Conservation (phyloP, 2,329 filamentous ascomycete species). For the Metarhizium brunneum region DNA sequence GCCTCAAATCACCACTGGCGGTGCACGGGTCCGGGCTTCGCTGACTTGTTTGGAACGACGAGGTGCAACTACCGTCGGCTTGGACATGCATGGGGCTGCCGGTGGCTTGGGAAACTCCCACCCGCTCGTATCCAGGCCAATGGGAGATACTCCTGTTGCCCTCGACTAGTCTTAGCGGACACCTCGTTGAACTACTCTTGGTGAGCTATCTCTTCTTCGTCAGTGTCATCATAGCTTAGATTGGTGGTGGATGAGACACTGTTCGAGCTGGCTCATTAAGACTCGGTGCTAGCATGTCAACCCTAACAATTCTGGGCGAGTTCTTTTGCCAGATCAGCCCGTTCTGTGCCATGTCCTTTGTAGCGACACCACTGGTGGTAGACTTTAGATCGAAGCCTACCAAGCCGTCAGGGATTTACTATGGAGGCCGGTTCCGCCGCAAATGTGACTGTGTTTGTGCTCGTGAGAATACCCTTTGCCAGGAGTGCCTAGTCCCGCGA, state of each 20-base stretch:
- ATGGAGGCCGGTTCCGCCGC: neutral
- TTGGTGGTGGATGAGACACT: neutral
- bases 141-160: constrained; percentile 5
- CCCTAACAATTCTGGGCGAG: neutral
- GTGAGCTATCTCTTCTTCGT: neutral
- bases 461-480: neutral
- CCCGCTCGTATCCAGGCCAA: constrained; percentile 3
- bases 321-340: no score
- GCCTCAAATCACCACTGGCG: neutral
- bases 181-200: neutral
- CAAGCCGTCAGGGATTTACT: neutral
- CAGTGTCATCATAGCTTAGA: neutral
- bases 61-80: constrained; percentile 5
- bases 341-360: no score
- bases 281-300: neutral
- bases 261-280: neutral
- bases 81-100: constrained; percentile 1
- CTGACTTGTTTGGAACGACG: neutral
- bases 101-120: constrained; percentile 1
- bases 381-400: neutral
- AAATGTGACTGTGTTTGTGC: neutral
- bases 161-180: neutral
- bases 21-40: neutral
- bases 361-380: no score
- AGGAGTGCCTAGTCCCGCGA: neutral